These are phyloP conservation scores for Eutrema yunnanense DNA, from an alignment of 345 rosid species.

Conservation along the genomic window DNA sequence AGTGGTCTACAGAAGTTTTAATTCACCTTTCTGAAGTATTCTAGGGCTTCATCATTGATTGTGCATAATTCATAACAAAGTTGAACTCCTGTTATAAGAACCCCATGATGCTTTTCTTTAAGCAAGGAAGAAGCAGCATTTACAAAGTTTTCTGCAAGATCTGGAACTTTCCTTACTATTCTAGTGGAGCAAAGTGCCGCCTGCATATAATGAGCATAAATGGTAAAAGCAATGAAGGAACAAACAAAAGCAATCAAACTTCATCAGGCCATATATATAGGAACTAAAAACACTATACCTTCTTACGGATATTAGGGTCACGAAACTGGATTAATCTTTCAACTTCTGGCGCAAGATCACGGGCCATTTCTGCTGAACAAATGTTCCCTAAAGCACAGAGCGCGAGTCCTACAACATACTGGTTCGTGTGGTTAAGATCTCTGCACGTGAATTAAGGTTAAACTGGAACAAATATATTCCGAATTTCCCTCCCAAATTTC, in stretches of 20 bases:
- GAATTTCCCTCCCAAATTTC: neutral
- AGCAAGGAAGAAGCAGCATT: conserved; percentile 83
- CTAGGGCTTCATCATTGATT: conserved; percentile 82
- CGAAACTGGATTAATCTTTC: conserved; percentile 95
- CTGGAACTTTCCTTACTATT: conserved; percentile 96
- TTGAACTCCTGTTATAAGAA: conserved; percentile 89
- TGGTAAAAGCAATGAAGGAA: conserved; percentile 17
- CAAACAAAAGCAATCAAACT: neutral
- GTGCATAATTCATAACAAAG: conserved; percentile 90
- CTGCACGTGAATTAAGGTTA: conserved; percentile 64
- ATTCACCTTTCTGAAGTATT: conserved; percentile 80
- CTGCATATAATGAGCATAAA: conserved; percentile 34
- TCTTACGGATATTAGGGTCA: conserved; percentile 97
- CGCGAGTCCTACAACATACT: conserved; percentile 96
- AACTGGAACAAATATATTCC: neutral
- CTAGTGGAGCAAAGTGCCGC: conserved; percentile 96
- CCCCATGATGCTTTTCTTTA: conserved; percentile 99
- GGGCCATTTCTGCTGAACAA: conserved; percentile 99
- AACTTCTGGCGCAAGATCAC: conserved; percentile 99
- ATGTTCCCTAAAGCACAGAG: conserved; percentile 99
- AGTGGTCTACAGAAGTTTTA: neutral
- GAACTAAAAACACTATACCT: conserved; percentile 42
- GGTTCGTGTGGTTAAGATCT: conserved; percentile 96
- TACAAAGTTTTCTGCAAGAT: conserved; percentile 94
- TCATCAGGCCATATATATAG: neutral